Evolutionary conservation across 768 basidiomycete genomes (phyloP), one percentile per base, ranked within the genome.

Genomic region (Russula vinacea): DNA sequence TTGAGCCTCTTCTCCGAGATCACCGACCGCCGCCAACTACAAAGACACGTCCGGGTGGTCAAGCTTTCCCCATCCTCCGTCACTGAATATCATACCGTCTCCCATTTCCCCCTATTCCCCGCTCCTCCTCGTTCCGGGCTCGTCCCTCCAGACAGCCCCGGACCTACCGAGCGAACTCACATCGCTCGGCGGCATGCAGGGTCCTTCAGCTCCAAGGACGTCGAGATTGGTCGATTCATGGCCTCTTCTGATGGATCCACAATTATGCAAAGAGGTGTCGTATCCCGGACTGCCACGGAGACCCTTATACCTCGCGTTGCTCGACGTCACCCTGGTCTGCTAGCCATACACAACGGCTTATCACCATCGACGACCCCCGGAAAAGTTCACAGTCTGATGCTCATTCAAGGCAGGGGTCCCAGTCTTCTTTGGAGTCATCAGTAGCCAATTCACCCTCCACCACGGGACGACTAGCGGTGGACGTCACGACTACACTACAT

Each of bases 171-270:
- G 37, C 51, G 68, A 56, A 68, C 71, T 55, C 84, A 85, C 32
- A 86, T 82, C 55, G 81, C 84, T 26, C 81, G 94, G 50, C 81
- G 94, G 42, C 90, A 96, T 73, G 94, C 91, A 6, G 94, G 94
- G n/a, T 96, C 94, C 4, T 98, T 96, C 77, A 96, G 94, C 66
- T 86, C 82, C 29, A 90, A 92, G 71, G 94, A 97, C 72, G 89
- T 96, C 7, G 88, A 96, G 72, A 86, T 91, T 56, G 94, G 94
- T 45, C 92, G 87, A 74, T 79, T 83, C 60, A 73, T 91, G 56
- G 88, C 90, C 9, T 87, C 87, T n/a, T 83, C 83, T 67, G 82
- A 85, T 51, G 62, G 76, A 2, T 71, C 73, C 3, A 74, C 71
- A 1, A 70, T 68, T 13, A 74, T 81, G 47, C 82, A 84, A 44